Conservation (phyloP, 164 flowering plant species). For the Tetracentron sinense region DNA sequence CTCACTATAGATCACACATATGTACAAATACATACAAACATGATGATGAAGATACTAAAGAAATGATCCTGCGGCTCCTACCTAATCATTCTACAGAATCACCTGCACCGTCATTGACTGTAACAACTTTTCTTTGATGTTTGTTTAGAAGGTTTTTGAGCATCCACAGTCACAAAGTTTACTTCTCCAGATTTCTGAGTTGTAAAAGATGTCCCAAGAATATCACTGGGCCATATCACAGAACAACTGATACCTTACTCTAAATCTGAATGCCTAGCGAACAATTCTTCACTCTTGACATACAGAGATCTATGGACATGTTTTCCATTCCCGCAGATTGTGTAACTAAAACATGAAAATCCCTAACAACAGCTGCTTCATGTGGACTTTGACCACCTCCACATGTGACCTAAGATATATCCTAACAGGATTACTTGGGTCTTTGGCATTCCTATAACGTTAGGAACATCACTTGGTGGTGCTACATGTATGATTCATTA, state of each 20-base stretch:
- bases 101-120: constrained; percentile 92
- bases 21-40: neutral
- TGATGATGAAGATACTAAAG: neutral
- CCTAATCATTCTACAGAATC: constrained; percentile 71
- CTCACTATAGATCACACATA: neutral
- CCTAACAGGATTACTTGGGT: constrained; percentile 22
- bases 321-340: constrained; percentile 61
- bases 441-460: constrained; percentile 8
- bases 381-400: constrained; percentile 99
- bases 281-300: constrained; percentile 76
- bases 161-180: constrained; percentile 14
- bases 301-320: constrained; percentile 76
- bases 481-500: neutral
- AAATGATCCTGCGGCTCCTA: constrained; percentile 13
- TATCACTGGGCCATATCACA: constrained; percentile 44
- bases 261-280: constrained; percentile 50
- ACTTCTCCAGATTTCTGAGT: constrained; percentile 11
- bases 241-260: constrained; percentile 58
- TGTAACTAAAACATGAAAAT: constrained; percentile 13
- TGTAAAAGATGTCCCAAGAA: constrained; percentile 29
- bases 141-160: constrained; percentile 14
- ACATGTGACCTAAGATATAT: constrained; percentile 78
- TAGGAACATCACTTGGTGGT: neutral
- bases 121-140: constrained; percentile 39
- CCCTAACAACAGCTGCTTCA: constrained; percentile 89